Conservation (phyloP, 257 asterid species). For the Fraxinus pennsylvanica region DNA sequence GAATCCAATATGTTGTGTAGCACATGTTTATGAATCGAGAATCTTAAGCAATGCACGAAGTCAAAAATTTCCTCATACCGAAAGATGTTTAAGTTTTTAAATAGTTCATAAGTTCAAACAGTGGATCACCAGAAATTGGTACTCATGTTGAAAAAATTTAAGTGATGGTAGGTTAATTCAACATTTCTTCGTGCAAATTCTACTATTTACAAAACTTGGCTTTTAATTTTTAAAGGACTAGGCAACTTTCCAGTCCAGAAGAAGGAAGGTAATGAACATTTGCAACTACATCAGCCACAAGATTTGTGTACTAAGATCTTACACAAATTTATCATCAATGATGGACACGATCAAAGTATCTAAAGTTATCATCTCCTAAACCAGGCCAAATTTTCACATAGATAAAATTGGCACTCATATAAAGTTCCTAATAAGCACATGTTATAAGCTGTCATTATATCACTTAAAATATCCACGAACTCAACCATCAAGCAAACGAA, state of each 20-base stretch:
- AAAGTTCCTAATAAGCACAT: neutral
- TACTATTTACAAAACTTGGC: slow-evolving; percentile 11
- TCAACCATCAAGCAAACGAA: slow-evolving; percentile 21
- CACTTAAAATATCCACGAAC: slow-evolving; percentile 11
- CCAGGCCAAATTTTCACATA: neutral
- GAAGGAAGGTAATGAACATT: slow-evolving; percentile 24
- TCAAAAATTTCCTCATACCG: neutral
- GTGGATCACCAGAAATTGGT: neutral
- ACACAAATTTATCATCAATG: slow-evolving; percentile 19
- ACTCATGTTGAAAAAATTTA: slow-evolving; percentile 5
- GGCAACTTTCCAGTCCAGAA: slow-evolving; percentile 16
- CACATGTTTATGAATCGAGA: neutral
- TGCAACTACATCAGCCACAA: slow-evolving; percentile 30
- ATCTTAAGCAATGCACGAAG: neutral
- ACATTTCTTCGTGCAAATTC: neutral
- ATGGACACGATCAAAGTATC: slow-evolving; percentile 12
- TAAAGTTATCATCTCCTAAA: neutral
- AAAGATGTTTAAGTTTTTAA: neutral
- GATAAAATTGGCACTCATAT: neutral
- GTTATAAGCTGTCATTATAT: slow-evolving; percentile 8
- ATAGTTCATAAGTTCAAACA: slow-evolving; percentile 3
- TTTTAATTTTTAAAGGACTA: slow-evolving; percentile 20
- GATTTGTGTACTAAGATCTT: slow-evolving; percentile 27
- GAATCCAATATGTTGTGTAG: neutral
- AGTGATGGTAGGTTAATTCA: slow-evolving; percentile 4